phyloP scores from a whole-genome alignment of 169 alveolate species.

The Amoebophrya sp. region DNA sequence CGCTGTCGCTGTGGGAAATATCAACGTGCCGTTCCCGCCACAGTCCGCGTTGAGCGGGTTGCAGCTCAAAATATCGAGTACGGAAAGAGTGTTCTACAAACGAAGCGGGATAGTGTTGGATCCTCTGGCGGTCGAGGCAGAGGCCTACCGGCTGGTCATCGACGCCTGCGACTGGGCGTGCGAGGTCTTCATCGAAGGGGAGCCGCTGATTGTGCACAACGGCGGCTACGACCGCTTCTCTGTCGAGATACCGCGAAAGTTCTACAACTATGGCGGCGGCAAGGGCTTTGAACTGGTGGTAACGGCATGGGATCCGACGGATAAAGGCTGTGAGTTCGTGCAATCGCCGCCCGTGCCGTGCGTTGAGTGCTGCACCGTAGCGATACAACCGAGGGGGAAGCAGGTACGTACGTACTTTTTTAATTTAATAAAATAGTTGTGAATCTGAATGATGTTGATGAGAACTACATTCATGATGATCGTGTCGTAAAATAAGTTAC shows the following conservation, averaged over 20 bases:
- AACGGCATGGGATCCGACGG: background rate
- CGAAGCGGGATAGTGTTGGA: too few relatives aligned
- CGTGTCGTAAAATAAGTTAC: too few relatives aligned
- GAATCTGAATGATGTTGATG: too few relatives aligned
- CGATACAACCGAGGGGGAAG: background rate
- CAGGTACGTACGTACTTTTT: background rate
- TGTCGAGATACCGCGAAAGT: background rate
- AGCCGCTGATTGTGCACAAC: background rate
- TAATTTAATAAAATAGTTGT: too few relatives aligned
- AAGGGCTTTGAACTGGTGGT: background rate
- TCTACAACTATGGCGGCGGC: too few relatives aligned
- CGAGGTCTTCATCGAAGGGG: background rate
- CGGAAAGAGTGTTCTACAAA: background rate
- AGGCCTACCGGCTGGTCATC: background rate
- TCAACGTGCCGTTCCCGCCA: background rate
- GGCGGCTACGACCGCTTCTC: background rate
- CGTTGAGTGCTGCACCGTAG: background rate
- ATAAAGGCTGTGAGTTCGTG: background rate
- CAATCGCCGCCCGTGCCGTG: background rate
- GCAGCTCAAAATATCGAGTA: background rate
- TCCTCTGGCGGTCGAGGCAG: too few relatives aligned
- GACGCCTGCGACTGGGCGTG: background rate
- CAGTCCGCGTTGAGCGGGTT: background rate
- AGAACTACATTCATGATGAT: too few relatives aligned
- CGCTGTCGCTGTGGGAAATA: background rate